Conservation (phyloP, 371 early-diverging fungal genomes). For the Mortierella sp. region DNA sequence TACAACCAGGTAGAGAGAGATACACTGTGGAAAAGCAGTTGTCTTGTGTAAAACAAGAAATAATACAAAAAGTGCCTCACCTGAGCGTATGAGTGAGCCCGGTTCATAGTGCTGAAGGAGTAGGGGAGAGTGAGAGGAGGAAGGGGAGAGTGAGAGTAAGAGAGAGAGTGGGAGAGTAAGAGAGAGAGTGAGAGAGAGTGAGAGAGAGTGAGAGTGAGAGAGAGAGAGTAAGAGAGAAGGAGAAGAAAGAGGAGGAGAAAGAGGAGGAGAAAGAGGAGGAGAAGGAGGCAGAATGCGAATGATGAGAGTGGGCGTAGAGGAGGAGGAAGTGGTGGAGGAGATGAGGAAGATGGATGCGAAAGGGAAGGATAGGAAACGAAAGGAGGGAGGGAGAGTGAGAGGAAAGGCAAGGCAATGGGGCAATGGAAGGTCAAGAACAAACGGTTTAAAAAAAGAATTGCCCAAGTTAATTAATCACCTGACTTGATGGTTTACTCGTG, state of each 20-base stretch:
- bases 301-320: neutral
- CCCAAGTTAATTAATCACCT: neutral
- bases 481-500: neutral
- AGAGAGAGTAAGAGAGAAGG: neutral
- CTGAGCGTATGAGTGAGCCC: constrained; percentile 55
- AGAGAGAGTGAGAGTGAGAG: neutral
- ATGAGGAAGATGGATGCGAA: neutral
- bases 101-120: constrained; percentile 28
- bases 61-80: constrained; percentile 22
- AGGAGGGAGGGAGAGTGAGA: neutral
- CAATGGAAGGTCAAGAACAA: no score
- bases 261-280: neutral
- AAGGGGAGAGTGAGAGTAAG: neutral
- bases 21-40: neutral
- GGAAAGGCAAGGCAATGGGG: neutral
- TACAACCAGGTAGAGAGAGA: neutral
- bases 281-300: neutral
- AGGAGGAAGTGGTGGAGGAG: neutral
- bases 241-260: no score
- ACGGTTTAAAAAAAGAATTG: no score
- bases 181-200: neutral
- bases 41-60: neutral
- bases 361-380: neutral
- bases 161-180: neutral
- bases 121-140: neutral